A percentile compares a stretch with the other conserved stretches of the same genome.
These are phyloP conservation scores for Globisporangium iwayamae DNA, from an alignment of 352 stramenopile genomes.

Conservation along the genomic window DNA sequence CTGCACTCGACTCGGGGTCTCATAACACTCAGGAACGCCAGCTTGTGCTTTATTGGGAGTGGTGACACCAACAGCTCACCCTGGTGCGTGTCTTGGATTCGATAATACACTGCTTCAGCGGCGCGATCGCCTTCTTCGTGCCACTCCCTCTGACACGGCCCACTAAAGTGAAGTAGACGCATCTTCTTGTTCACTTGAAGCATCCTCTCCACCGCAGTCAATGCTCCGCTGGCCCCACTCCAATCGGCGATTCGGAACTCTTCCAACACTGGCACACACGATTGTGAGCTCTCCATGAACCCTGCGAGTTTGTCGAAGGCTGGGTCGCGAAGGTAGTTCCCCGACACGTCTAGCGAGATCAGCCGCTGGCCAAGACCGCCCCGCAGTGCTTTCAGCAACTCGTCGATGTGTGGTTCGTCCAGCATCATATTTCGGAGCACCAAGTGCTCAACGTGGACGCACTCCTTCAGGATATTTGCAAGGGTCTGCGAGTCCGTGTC, in stretches of 20 bases:
- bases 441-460: slow-evolving; percentile 6
- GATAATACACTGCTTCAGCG: neutral
- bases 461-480: neutral
- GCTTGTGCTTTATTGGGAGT: slow-evolving; percentile 4
- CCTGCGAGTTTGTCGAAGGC: neutral
- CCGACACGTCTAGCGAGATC: slow-evolving; percentile 1
- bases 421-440: neutral
- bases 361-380: neutral
- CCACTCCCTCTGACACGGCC: neutral
- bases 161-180: slow-evolving; percentile 1
- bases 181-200: slow-evolving; percentile 11
- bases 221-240: neutral
- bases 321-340: neutral
- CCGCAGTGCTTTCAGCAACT: neutral
- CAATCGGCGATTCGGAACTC: slow-evolving; percentile 5
- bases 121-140: neutral
- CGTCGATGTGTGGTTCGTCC: neutral
- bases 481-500: neutral
- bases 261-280: slow-evolving; percentile 2
- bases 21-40: slow-evolving; percentile 13
- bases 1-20: too few species aligned
- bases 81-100: neutral
- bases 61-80: neutral
- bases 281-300: neutral
- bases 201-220: neutral